phyloP scores from a whole-genome alignment of 139 green algal genomes.

The Micractinium conductrix region DNA sequence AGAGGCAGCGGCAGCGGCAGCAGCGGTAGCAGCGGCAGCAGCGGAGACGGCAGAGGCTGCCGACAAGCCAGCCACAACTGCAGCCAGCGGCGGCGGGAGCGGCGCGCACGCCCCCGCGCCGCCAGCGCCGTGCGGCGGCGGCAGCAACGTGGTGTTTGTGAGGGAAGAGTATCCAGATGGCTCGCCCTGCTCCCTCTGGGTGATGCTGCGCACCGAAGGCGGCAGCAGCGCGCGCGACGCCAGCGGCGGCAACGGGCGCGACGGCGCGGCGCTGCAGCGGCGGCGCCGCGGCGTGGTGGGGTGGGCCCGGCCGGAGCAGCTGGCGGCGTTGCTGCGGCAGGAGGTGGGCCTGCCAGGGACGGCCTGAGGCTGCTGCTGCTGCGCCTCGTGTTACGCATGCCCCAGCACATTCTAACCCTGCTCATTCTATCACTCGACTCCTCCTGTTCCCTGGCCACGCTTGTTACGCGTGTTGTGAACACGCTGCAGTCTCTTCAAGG shows the following conservation, averaged over 20 bases:
- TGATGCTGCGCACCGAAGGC: constrained; percentile 11
- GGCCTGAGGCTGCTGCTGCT: too few relatives aligned
- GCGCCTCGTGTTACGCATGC: too few relatives aligned
- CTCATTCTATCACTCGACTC: too few relatives aligned
- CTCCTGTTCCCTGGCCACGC: too few relatives aligned
- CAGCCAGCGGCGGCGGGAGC: neutral
- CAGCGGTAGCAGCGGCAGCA: neutral
- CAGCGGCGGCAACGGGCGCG: neutral
- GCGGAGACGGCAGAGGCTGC: neutral
- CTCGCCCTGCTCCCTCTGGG: constrained; percentile 23
- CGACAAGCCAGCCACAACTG: neutral
- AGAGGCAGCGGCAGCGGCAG: neutral
- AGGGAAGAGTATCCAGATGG: constrained; percentile 44
- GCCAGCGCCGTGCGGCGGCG: neutral
- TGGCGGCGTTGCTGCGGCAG: neutral
- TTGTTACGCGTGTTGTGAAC: too few relatives aligned
- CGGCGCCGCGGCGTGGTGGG: neutral
- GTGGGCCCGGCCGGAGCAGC: constrained; percentile 4
- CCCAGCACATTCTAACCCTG: too few relatives aligned
- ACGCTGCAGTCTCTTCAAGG: too few relatives aligned
- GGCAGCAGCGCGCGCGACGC: neutral
- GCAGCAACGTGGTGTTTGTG: constrained; percentile 27
- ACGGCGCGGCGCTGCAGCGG: neutral
- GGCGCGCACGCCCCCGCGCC: neutral
- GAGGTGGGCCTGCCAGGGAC: constrained; percentile 24